phyloP scores from a whole-genome alignment of 2,329 filamentous ascomycete genomes.

The Paraphoma sp. region DNA sequence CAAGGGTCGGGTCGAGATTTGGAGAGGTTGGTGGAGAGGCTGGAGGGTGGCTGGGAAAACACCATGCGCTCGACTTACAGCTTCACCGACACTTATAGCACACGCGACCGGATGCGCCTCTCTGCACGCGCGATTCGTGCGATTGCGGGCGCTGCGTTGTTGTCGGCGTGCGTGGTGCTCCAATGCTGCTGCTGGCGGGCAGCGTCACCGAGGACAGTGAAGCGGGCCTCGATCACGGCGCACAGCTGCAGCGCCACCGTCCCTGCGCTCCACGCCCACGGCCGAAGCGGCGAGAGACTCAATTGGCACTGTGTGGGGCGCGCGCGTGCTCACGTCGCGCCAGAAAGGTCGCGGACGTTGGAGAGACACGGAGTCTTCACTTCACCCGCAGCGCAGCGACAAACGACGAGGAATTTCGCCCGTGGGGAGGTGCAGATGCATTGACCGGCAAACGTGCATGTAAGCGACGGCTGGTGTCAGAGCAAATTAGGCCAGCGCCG shows the following conservation, averaged over 20 bases:
- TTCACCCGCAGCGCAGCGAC: constrained; percentile 8
- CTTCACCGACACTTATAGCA: constrained; percentile 21
- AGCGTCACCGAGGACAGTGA: constrained; percentile 21
- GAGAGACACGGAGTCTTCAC: neutral
- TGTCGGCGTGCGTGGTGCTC: constrained; percentile 14
- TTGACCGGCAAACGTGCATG: constrained; percentile 11
- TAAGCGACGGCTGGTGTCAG: constrained; percentile 14
- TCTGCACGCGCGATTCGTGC: constrained; percentile 22
- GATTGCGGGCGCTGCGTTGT: constrained; percentile 14
- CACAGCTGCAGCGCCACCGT: constrained; percentile 20
- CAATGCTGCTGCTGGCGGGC: constrained; percentile 17
- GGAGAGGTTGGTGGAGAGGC: constrained; percentile 26
- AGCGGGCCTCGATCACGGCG: constrained; percentile 14
- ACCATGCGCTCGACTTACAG: constrained; percentile 12
- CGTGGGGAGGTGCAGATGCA: constrained; percentile 10
- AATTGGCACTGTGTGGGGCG: constrained; percentile 4
- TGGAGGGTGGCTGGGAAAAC: constrained; percentile 27
- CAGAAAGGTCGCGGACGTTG: neutral
- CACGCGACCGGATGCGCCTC: constrained; percentile 1
- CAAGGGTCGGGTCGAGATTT: constrained; percentile 11
- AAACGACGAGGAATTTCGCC: constrained; percentile 6
- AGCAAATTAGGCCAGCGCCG: neutral
- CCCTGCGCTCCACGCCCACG: constrained; percentile 12
- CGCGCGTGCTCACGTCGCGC: constrained; percentile 10
- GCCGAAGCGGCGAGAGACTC: constrained; percentile 7